Evolutionary conservation across 495 filamentous ascomycete genomes (phyloP).

Genomic region (Lasiosphaeria hispida): DNA sequence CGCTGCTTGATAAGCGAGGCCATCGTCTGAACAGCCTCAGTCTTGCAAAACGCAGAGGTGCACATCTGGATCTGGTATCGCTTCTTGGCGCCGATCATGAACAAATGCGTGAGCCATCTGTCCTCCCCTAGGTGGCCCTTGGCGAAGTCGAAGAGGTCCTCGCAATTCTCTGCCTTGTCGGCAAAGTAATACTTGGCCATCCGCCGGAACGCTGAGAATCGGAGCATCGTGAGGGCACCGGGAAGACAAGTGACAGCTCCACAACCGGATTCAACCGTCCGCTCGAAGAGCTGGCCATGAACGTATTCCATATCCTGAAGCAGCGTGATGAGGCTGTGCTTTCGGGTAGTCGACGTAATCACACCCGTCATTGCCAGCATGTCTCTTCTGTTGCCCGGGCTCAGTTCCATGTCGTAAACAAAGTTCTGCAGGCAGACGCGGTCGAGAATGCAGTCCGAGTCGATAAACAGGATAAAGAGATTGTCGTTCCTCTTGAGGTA

Average conservation of each 20-base stretch:
- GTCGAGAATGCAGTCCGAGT: constrained; percentile 97
- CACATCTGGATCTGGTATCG: constrained; percentile 97
- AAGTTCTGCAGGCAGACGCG: constrained; percentile 94
- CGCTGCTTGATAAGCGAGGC: constrained; percentile 88
- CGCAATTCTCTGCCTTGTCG: constrained; percentile 93
- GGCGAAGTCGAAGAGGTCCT: constrained; percentile 94
- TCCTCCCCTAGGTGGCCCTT: constrained; percentile 97
- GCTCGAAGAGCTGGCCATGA: constrained; percentile 95
- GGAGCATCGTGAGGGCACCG: constrained; percentile 89
- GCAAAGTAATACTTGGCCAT: constrained; percentile 99
- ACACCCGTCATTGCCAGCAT: constrained; percentile 99
- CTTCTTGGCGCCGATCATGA: constrained; percentile 96
- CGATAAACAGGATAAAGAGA: constrained; percentile 94
- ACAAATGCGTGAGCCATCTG: constrained; percentile 95
- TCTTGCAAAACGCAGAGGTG: constrained; percentile 97
- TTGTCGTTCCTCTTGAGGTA: constrained; percentile 89
- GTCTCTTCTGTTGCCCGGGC: constrained; percentile 85
- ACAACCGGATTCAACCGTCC: constrained; percentile 93
- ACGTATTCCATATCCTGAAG: constrained; percentile 98
- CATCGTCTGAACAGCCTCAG: constrained; percentile 91
- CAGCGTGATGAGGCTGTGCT: constrained; percentile 84
- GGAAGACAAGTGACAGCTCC: constrained; percentile 94
- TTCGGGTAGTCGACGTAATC: constrained; percentile 90
- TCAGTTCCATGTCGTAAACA: constrained; percentile 98
- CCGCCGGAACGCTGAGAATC: constrained; percentile 92